Base-by-base conservation (phyloP, 768 basidiomycete species). In the Dictyophora rubrovolvata region DNA sequence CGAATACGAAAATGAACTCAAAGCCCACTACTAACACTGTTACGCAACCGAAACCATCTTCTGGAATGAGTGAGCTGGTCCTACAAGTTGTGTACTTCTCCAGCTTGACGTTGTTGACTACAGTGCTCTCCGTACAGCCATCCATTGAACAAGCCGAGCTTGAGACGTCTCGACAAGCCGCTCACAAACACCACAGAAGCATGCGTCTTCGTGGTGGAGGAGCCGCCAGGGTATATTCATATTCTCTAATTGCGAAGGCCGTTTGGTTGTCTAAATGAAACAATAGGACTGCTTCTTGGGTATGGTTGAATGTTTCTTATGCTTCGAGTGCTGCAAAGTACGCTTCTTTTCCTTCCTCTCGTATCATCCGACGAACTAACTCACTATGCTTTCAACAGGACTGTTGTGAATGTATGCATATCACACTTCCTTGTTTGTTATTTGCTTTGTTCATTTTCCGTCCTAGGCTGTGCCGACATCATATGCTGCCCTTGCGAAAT, bases 261-360 rank as follows among this genome's bases (percentile, higher is more conserved):
- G 17, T 36, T n/a, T 18, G 36, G 22, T 36, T 16, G 23, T 47
- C 53, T 28, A 14, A 36, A 46, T 48, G 14, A 7, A 51, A 16
- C 33, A 10, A n/a, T 20, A 59, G 57, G 57, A 59, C 18, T 59
- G 57, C 35, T 36, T 59, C 49, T 47, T 59, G 16, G 57, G 57
- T 17, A 21, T 37, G 22, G 34, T 59, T 17, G 57, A 59, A 51
- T 59, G 57, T 33, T 59, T 59, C 57, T 36, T 59, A 23, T 59
- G 57, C 33, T 59, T 59, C 33, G 57, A 59, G 23, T 59, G 57
- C 37, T 59, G 57, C 57, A 59, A 59, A 48, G 57, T 59, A 51
- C 50, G 14, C 21, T 51, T 16, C 20, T 11, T 34, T 34, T 51
- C 4, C 28, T 20, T 34, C 50, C 50, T 51, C 20, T 22, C 12